Conservation (phyloP, 306 rosid species). For the Quercus cerris region DNA sequence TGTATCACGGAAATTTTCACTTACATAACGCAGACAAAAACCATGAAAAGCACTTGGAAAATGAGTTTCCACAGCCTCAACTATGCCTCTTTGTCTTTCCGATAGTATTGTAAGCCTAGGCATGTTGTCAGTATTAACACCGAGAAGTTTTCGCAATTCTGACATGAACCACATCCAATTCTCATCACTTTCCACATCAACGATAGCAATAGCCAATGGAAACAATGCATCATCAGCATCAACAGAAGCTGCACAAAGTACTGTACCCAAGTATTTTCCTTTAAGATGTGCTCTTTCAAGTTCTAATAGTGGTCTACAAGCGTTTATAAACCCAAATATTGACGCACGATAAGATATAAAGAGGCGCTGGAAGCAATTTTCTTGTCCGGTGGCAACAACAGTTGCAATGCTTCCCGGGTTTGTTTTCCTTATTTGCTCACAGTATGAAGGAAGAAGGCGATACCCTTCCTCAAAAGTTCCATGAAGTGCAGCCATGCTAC, state of each 20-base stretch:
- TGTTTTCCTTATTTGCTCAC: slow-evolving; percentile 85
- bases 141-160: slow-evolving; percentile 90
- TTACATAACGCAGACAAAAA: slow-evolving; percentile 81
- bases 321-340: slow-evolving; percentile 90
- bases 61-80: slow-evolving; percentile 92
- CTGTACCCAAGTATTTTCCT: slow-evolving; percentile 82
- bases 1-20: slow-evolving; percentile 93
- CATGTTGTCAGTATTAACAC: slow-evolving; percentile 94
- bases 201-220: slow-evolving; percentile 90
- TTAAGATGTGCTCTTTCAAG: slow-evolving; percentile 88
- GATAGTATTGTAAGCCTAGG: slow-evolving; percentile 92
- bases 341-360: slow-evolving; percentile 88
- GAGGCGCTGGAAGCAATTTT: slow-evolving; percentile 82
- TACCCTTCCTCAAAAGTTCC: slow-evolving; percentile 98
- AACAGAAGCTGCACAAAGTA: slow-evolving; percentile 89
- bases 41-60: slow-evolving; percentile 93
- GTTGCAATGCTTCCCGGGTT: slow-evolving; percentile 97
- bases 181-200: slow-evolving; percentile 86
- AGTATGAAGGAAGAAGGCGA: slow-evolving; percentile 85
- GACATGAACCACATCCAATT: slow-evolving; percentile 99
- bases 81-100: slow-evolving; percentile 78
- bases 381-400: slow-evolving; percentile 91
- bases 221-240: slow-evolving; percentile 91
- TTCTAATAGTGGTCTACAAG: slow-evolving; percentile 97
- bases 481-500: slow-evolving; percentile 99